These are phyloP conservation scores for Calonectria hawksworthii DNA, from an alignment of 2,329 filamentous ascomycete species.

Conservation along the genomic window DNA sequence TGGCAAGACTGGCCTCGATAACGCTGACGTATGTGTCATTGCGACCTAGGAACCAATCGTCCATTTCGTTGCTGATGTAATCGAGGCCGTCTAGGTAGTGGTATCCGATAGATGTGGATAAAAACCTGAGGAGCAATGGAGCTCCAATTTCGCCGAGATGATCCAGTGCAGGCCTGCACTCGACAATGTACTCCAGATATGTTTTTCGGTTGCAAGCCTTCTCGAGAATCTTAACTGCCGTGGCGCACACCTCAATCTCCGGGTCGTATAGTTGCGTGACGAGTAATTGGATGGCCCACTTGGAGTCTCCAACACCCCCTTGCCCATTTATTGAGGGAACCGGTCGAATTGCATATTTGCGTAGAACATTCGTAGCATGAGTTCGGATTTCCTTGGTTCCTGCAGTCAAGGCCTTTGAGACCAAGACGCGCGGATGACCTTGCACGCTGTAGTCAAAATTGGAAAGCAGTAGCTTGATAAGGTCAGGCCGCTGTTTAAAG, in stretches of 20 bases:
- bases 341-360: slow-evolving; percentile 82
- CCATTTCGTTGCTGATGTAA: slow-evolving; percentile 99
- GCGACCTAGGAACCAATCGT: slow-evolving; percentile 97
- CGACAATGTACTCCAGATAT: slow-evolving; percentile 95
- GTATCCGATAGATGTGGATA: slow-evolving; percentile 97
- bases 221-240: slow-evolving; percentile 96
- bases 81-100: slow-evolving; percentile 97
- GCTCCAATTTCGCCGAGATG: slow-evolving; percentile 97
- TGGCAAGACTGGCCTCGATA: slow-evolving; percentile 94
- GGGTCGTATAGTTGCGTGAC: slow-evolving; percentile 99
- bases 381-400: slow-evolving; percentile 94
- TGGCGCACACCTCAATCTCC: slow-evolving; percentile 95
- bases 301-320: slow-evolving; percentile 74
- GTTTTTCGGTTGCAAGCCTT: slow-evolving; percentile 95
- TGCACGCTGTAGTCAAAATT: slow-evolving; percentile 93
- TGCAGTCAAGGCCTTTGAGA: slow-evolving; percentile 94
- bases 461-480: slow-evolving; percentile 88
- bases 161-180: slow-evolving; percentile 93
- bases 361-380: slow-evolving; percentile 86
- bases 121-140: slow-evolving; percentile 89
- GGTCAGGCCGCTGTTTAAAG: slow-evolving; percentile 88
- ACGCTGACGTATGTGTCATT: slow-evolving; percentile 97
- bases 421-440: slow-evolving; percentile 90
- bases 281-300: slow-evolving; percentile 96
- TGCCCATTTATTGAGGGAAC: slow-evolving; percentile 54